A percentile compares a stretch with the other conserved stretches of the same genome.
phyloP scores from a whole-genome alignment of 2,329 filamentous ascomycete species.

The Penicillium crustosum region DNA sequence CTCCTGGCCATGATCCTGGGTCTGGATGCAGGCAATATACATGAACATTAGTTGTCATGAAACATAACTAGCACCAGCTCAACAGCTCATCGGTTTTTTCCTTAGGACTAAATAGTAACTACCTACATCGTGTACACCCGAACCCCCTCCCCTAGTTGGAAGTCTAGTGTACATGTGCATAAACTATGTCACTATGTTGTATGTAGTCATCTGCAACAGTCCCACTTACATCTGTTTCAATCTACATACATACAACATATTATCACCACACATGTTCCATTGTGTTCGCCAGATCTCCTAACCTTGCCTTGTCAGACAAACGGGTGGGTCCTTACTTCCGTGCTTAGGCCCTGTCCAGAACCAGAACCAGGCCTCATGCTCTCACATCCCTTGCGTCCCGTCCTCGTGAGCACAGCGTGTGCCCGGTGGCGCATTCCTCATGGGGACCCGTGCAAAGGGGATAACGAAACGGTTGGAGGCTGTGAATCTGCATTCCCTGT shows the following conservation, averaged over 20 bases:
- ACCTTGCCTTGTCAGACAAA: slow-evolving; percentile 9
- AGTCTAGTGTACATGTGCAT: background rate
- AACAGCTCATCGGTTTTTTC: too few species aligned
- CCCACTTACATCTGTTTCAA: background rate
- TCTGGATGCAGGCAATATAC: background rate
- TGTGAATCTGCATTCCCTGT: slow-evolving; percentile 2
- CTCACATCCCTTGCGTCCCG: slow-evolving; percentile 21
- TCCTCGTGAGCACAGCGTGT: slow-evolving; percentile 22
- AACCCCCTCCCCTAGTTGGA: background rate
- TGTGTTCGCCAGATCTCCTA: background rate
- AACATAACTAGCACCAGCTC: background rate
- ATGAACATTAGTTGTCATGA: background rate
- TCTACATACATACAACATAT: background rate
- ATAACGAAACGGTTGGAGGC: slow-evolving; percentile 1
- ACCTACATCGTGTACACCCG: background rate
- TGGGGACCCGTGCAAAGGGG: slow-evolving; percentile 4
- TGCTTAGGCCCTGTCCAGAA: background rate
- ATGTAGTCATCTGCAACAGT: background rate
- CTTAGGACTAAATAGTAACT: background rate
- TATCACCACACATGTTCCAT: background rate
- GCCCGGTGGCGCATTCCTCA: slow-evolving; percentile 20
- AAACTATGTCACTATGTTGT: too few species aligned
- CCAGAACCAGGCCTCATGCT: background rate
- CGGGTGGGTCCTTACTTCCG: slow-evolving; percentile 12
- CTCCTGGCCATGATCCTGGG: background rate